Base-by-base conservation (phyloP, 108 stramenopile species). In the Skeletonema tropicum region DNA sequence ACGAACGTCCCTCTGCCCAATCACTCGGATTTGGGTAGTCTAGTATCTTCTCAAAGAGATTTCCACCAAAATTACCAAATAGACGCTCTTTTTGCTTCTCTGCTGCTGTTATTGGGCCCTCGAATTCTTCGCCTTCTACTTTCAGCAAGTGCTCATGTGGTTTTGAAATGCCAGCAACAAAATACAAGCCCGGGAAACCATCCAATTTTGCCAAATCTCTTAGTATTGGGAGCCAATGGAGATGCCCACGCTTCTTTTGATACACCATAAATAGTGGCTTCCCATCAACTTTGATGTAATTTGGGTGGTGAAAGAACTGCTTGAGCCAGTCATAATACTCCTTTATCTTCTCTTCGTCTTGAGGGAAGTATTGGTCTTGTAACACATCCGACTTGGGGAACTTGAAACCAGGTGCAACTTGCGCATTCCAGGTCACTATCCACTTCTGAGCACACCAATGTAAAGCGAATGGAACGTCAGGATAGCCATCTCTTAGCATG, bases 401-500 rank as follows among this genome's bases (percentile, higher is more conserved):
- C 49, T 52, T 52, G 49, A 52, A 52, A 52, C 6, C 49, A 8
- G 49, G 49, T 25, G 21, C 21, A 23, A 52, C 49, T 2, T 21
- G 3, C 1, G 83, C 87, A 75, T 83, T 86, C 90, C 90, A 90
- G 1, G 74, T 74, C 49, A 77, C 74, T 11, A 75, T 61, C 90
- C 87, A 90, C 35, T 57, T 74, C 1, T 63, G 49, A 1, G 84
- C 83, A 83, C 83, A 83, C 89, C 89, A 89, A 71, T 88, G 69
- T 6, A 90, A 59, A 45, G 68, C 69, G 63, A 90, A 88, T 10
- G 90, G 88, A 0, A 87, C 14, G 70, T 87, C 68, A 1, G 90
- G 90, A 48, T 88, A 65, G 33, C 88, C 88, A 76, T 90, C 90
- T 15, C 83, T 60, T 58, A 88, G 33, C 86, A 88, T 88, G 10